Conservation (phyloP, 495 filamentous ascomycete species). For the Penicillium fimorum region DNA sequence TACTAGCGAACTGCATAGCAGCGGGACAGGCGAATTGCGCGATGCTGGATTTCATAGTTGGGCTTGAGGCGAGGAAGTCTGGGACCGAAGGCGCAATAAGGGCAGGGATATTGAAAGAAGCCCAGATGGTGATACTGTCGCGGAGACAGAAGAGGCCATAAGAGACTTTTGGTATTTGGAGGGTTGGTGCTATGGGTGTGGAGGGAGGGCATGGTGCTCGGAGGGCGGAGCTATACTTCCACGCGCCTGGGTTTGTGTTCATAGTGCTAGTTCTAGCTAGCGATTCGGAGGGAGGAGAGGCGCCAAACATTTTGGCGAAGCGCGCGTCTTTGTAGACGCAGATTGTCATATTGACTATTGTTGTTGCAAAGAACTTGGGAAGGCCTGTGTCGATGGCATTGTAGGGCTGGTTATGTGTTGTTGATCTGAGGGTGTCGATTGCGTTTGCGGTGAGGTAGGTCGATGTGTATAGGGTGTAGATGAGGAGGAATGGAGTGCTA, state of each 20-base stretch:
- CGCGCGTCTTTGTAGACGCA: slow-evolving; percentile 91
- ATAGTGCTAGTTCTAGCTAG: slow-evolving; percentile 2
- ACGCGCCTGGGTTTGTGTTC: slow-evolving; percentile 13
- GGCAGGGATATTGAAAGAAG: slow-evolving; percentile 86
- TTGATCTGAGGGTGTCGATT: slow-evolving; percentile 78
- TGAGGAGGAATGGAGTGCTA: slow-evolving; percentile 79
- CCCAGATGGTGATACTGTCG: slow-evolving; percentile 91
- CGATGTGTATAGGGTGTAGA: slow-evolving; percentile 84
- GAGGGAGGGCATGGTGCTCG: slow-evolving; percentile 22
- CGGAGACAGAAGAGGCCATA: slow-evolving; percentile 79
- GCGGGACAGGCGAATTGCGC: slow-evolving; percentile 84
- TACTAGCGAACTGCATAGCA: slow-evolving; percentile 75
- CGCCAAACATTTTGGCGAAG: slow-evolving; percentile 80
- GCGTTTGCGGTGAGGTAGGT: slow-evolving; percentile 90
- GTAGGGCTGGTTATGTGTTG: slow-evolving; percentile 54
- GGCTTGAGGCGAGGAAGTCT: slow-evolving; percentile 47
- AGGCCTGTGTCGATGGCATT: slow-evolving; percentile 66
- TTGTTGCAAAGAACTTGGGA: slow-evolving; percentile 80
- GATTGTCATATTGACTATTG: slow-evolving; percentile 80
- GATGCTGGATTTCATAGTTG: slow-evolving; percentile 55
- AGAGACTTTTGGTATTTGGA: slow-evolving; percentile 48
- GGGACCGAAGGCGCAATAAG: slow-evolving; percentile 58
- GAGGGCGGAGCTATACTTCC: slow-evolving; percentile 41
- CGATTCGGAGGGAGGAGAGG: slow-evolving; percentile 21
- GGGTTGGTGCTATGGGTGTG: slow-evolving; percentile 21